phyloP scores from a whole-genome alignment of 768 basidiomycete genomes.

The Boletellus ananas region DNA sequence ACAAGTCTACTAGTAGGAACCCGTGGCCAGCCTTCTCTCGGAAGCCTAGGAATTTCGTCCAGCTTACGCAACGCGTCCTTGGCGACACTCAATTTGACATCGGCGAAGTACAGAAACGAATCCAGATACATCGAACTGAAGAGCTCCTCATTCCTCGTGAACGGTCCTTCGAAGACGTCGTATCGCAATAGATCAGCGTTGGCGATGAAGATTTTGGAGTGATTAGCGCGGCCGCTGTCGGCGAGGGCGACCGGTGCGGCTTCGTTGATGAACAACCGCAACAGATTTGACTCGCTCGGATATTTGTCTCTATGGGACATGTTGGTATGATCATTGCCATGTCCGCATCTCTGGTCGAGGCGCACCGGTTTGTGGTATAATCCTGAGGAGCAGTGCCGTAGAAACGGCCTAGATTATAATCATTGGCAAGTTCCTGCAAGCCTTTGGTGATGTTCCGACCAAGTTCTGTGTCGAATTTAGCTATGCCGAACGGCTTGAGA shows the following conservation, averaged over 20 bases:
- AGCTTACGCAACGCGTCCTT: conserved; percentile 49
- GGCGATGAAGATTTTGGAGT: conserved; percentile 61
- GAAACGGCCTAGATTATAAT: conserved; percentile 57
- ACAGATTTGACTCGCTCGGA: conserved; percentile 53
- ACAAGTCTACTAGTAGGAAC: conserved; percentile 35
- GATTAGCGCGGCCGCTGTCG: conserved; percentile 58
- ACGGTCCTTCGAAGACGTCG: conserved; percentile 62
- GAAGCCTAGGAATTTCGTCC: conserved; percentile 28
- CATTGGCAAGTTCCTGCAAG: conserved; percentile 47
- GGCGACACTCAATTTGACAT: conserved; percentile 49
- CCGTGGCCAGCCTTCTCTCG: too few species aligned
- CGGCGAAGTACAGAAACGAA: conserved; percentile 57
- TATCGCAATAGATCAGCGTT: conserved; percentile 66
- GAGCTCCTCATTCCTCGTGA: conserved; percentile 79
- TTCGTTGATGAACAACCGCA: conserved; percentile 55
- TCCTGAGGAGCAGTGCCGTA: conserved; percentile 77
- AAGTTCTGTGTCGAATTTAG: conserved; percentile 60
- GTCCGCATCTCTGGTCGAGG: neutral
- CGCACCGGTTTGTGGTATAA: conserved; percentile 62
- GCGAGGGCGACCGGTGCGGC: conserved; percentile 54
- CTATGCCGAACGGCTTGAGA: conserved; percentile 43
- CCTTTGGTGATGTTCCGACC: conserved; percentile 55
- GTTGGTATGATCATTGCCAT: neutral
- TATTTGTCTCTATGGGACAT: conserved; percentile 47
- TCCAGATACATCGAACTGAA: conserved; percentile 70